Conservation (phyloP, 2,329 filamentous ascomycete genomes). For the Fusarium brachygibbosum region DNA sequence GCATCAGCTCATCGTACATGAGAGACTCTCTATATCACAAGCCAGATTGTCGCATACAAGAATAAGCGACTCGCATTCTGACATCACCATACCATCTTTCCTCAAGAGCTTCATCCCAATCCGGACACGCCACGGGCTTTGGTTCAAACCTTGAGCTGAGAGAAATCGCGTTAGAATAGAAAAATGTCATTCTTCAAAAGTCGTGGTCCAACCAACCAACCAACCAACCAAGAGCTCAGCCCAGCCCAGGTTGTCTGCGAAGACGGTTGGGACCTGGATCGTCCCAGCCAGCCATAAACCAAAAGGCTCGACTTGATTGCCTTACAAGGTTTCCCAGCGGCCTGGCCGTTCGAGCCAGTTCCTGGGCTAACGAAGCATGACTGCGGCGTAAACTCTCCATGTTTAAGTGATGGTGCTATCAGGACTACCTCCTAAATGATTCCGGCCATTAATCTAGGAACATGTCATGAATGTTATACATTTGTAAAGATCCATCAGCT, state of each 20-base stretch:
- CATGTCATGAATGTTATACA: too few species aligned
- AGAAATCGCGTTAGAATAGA: neutral
- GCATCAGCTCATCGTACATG: neutral
- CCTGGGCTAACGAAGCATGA: slow-evolving; percentile 5
- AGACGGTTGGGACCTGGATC: slow-evolving; percentile 7
- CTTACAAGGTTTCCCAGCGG: slow-evolving; percentile 55
- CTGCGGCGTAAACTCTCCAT: slow-evolving; percentile 56
- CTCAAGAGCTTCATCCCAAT: slow-evolving; percentile 13
- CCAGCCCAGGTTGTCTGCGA: neutral
- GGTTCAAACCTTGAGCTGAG: slow-evolving; percentile 19
- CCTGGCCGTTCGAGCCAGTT: slow-evolving; percentile 22
- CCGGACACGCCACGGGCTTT: slow-evolving; percentile 31
- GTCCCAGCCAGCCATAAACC: slow-evolving; percentile 8
- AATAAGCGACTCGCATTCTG: slow-evolving; percentile 6
- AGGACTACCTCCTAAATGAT: neutral
- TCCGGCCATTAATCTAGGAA: neutral
- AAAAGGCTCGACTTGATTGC: neutral
- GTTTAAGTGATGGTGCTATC: neutral
- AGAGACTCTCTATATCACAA: neutral
- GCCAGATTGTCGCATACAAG: neutral
- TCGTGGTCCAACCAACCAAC: slow-evolving; percentile 18
- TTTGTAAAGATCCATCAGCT: neutral
- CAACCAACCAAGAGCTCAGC: slow-evolving; percentile 16
- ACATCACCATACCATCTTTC: slow-evolving; percentile 19
- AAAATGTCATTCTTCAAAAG: slow-evolving; percentile 8